Base-by-base conservation (phyloP, 2,329 filamentous ascomycete genomes). In the Escovopsis sp. region DNA sequence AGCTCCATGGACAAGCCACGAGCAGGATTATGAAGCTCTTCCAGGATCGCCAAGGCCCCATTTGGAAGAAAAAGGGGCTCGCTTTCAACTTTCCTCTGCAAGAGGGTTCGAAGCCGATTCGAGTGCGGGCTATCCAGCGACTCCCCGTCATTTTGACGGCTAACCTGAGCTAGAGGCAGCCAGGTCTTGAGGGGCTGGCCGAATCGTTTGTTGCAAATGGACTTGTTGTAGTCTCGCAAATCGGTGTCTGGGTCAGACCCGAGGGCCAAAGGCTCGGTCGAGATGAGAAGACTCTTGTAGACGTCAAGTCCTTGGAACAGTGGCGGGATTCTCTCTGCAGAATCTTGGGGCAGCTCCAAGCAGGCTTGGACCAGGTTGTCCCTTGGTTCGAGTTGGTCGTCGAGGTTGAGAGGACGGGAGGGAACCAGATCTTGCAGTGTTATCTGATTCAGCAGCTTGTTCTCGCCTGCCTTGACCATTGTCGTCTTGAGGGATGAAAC, bases 101-200 rank as follows among this genome's bases (percentile, higher is more conserved):
- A 46, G 8, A 58, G 41, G 7, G 43, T 37, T 14, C 51, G 51
- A 39, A 57, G 46, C 38, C 50, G 48, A 13, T 39, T 41, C 10
- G 49, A 35, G 3, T 44, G 35, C 1, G 46, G 40, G 3, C 58
- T 48, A 27, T 61, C 58, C 0, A 7, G 25, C 1, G 61, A 38
- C 1, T 55, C 51, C 39, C 58, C 53, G 8, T 60, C 57, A 2
- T 47, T 52, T 2, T 51, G 48, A 6, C 24, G 4, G 15, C 46
- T 43, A 7, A 53, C 44, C 5, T 48, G 37, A 13, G 41, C 47
- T 1, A 62, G 39, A 11, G 59, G 59, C 10, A 62, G 51, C 56
- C 58, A 62, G 33, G 53, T 43, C 0, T 34, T 33, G 4, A 48
- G 39, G 4, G 60, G 39, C 36, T 51, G 44, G 40, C 51, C 50